Evolutionary conservation across 176 grass and related monocot genomes (phyloP), one percentile per base, ranked within the genome.

Genomic region (Puccinellia tenuiflora): DNA sequence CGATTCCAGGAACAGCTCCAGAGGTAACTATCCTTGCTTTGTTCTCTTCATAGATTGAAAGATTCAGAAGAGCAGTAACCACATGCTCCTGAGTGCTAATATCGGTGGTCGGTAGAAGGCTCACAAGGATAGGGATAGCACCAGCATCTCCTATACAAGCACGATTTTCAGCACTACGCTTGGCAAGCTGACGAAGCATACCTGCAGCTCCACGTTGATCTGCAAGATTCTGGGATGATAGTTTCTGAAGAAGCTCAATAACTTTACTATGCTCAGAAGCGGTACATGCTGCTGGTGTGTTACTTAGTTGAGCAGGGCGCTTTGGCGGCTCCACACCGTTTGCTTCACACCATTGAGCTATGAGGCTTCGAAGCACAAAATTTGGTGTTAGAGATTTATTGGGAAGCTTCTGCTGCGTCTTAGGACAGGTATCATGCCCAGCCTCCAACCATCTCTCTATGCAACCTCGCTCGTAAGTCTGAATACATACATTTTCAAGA

Each of bases 11-110:
- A 68, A 95, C 87, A 81, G 96, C 90, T 83, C 87, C 96, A 14
- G 93, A 85, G 48, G 80, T 68, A 55, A 93, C 73, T 59, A 98
- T 95, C 73, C 85, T 95, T 64, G 89, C 89, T 75, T 98, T 98
- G 80, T 96, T 98, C 5, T 96, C 93, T 64, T 95, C 93, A 70
- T 88, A 93, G 51, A 99, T 99, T 9, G 96, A 99, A 81, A 90
- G 93, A 87, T 99, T 98, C 80, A 96, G 85, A 48, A 99, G 72
- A 79, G 92, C 90, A 77, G 96, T 99, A 43, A 96, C 93, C 13
- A 90, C 93, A 75, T 99, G 87, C 66, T 98, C 89, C 79, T 95
- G 96, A 26, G 87, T 98, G 54, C 54, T 61, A 79, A 87, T 84
- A 81, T 98, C 89, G 21, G 79, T 75, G 15, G 90, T 94, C n/a